Percentiles rank a stretch among this genome's conserved stretches.
Evolutionary conservation across 2,329 filamentous ascomycete species (phyloP).

Genomic region (Botryotinia convoluta): DNA sequence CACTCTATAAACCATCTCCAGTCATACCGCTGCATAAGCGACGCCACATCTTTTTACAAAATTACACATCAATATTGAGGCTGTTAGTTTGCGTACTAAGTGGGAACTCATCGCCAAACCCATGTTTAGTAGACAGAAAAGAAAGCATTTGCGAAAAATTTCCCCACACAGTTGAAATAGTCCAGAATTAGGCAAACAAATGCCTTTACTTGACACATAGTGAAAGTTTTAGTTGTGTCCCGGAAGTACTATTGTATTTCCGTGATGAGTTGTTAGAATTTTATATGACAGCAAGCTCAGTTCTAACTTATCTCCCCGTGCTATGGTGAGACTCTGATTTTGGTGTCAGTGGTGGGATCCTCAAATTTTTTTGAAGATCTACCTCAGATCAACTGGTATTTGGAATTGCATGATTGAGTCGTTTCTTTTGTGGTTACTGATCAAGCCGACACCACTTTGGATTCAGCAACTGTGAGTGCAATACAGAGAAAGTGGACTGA

Average conservation of each 20-base stretch:
- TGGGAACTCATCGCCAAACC: neutral
- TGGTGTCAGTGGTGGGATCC: neutral
- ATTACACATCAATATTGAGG: slow-evolving; percentile 8
- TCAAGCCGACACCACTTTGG: neutral
- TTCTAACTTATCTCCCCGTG: neutral
- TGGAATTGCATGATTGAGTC: neutral
- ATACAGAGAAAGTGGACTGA: neutral
- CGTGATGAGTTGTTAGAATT: slow-evolving; percentile 13
- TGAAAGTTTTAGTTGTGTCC: neutral
- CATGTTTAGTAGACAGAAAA: neutral
- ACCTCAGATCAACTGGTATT: neutral
- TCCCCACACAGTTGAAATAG: neutral
- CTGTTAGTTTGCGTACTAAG: slow-evolving; percentile 9
- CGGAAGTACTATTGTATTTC: slow-evolving; percentile 1
- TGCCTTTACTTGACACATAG: neutral
- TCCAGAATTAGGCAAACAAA: neutral
- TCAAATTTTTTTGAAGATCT: neutral
- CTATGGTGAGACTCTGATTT: neutral
- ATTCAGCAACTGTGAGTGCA: neutral
- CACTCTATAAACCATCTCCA: neutral
- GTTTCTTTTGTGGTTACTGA: neutral
- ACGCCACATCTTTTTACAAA: neutral
- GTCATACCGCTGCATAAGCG: neutral
- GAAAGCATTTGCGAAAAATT: neutral
- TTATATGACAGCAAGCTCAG: neutral